These are phyloP conservation scores for Citrus medica DNA, from an alignment of 345 rosid species.

Conservation along the genomic window DNA sequence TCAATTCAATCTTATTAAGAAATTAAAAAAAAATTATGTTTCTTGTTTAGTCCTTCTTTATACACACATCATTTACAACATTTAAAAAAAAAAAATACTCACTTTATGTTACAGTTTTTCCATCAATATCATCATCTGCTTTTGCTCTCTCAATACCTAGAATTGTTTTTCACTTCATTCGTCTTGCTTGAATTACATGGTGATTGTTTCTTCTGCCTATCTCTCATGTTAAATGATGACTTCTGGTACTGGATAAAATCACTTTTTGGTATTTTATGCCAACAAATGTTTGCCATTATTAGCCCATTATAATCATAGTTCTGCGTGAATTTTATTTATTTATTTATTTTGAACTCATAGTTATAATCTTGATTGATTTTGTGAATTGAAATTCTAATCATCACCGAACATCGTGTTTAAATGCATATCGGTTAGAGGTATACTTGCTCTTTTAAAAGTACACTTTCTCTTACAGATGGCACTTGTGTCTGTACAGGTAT, in stretches of 20 bases:
- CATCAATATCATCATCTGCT: too few species aligned
- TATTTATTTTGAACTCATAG: background rate
- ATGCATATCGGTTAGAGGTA: background rate
- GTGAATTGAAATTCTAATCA: background rate
- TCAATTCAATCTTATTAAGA: background rate
- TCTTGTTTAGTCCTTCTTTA: too few species aligned
- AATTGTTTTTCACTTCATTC: background rate
- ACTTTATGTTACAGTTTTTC: too few species aligned
- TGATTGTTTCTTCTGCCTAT: background rate
- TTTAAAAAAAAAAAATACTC: too few species aligned
- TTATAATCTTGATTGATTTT: background rate
- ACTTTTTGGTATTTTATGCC: background rate
- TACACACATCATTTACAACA: too few species aligned
- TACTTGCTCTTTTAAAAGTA: background rate
- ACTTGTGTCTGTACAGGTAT: conserved; percentile 36
- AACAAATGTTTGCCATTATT: background rate
- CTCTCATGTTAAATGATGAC: background rate
- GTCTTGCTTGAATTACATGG: background rate
- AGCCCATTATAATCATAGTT: background rate
- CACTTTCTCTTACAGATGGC: background rate
- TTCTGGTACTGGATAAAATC: background rate
- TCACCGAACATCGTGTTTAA: background rate
- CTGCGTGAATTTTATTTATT: background rate
- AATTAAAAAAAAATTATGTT: background rate
- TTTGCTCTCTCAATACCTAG: background rate